phyloP scores from a whole-genome alignment of 1,139 yeast species.

The Candida albicans region DNA sequence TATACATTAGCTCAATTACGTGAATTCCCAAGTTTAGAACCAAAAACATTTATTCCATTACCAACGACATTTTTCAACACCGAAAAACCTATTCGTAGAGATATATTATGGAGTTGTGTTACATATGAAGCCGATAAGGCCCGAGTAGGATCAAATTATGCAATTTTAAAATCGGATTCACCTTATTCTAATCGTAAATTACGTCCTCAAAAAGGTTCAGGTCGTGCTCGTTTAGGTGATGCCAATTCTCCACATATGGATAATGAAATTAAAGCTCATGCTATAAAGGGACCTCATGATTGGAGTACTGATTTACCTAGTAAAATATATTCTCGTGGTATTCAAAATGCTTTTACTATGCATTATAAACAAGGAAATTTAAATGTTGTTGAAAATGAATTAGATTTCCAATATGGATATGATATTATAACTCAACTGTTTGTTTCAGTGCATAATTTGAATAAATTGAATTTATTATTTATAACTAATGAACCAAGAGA shows the following conservation, averaged over 20 bases:
- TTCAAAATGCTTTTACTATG: conserved; percentile 78
- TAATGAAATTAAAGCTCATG: conserved; percentile 89
- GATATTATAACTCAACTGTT: conserved; percentile 44
- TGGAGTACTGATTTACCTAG: conserved; percentile 80
- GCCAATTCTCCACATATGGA: conserved; percentile 90
- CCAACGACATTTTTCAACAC: conserved; percentile 56
- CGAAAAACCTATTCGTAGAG: conserved; percentile 80
- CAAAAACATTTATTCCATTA: conserved; percentile 72
- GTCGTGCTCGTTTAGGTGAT: conserved; percentile 95
- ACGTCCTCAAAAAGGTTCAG: conserved; percentile 89
- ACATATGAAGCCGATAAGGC: conserved; percentile 87
- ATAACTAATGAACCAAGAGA: conserved; percentile 54
- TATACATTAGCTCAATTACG: conserved; percentile 82
- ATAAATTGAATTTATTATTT: conserved; percentile 62
- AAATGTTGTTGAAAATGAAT: conserved; percentile 56
- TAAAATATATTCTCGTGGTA: conserved; percentile 72
- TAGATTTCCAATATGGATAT: conserved; percentile 13
- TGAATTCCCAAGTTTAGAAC: conserved; percentile 87
- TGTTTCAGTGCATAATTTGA: conserved; percentile 51
- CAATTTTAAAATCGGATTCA: conserved; percentile 82
- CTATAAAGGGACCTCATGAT: conserved; percentile 87
- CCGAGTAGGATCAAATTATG: conserved; percentile 87
- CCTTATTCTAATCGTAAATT: conserved; percentile 84
- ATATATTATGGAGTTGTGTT: conserved; percentile 90
- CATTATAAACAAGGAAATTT: conserved; percentile 76